Conservation (phyloP, 805 yeast species). For the Tetrapisispora pingtungensis region DNA sequence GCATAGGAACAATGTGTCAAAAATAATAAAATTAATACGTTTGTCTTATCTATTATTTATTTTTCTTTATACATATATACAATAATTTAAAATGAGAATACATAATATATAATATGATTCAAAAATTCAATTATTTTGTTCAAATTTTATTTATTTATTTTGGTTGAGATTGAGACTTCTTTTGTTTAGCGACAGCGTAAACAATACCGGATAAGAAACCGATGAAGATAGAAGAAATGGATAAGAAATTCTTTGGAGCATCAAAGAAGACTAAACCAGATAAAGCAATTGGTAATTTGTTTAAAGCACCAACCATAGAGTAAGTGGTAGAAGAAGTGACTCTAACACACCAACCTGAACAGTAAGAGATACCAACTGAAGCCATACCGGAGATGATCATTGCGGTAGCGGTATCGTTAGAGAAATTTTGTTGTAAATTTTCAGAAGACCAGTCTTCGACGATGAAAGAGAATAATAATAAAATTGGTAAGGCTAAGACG, state of each 20-base stretch:
- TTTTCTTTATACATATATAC: too few species aligned
- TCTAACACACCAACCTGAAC: slow-evolving; percentile 99
- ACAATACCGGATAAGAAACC: slow-evolving; percentile 96
- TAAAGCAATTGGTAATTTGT: slow-evolving; percentile 94
- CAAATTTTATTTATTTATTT: too few species aligned
- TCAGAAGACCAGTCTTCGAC: slow-evolving; percentile 90
- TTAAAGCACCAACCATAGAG: slow-evolving; percentile 98
- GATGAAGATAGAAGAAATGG: slow-evolving; percentile 79
- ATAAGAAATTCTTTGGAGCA: slow-evolving; percentile 87
- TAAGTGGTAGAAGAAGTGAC: slow-evolving; percentile 97
- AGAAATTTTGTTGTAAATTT: slow-evolving; percentile 68
- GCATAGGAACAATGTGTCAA: too few species aligned
- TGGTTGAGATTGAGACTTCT: slow-evolving; percentile 41
- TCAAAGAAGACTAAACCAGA: slow-evolving; percentile 92
- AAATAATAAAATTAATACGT: too few species aligned
- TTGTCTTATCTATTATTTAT: too few species aligned
- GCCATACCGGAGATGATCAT: slow-evolving; percentile 91
- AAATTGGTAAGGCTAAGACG: slow-evolving; percentile 82
- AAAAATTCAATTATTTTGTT: too few species aligned
- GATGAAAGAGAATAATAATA: slow-evolving; percentile 61
- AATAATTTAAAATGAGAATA: background rate
- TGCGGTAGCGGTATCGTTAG: slow-evolving; percentile 56
- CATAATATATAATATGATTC: background rate
- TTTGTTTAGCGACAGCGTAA: slow-evolving; percentile 90
- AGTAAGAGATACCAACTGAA: slow-evolving; percentile 94